Percentiles rank a stretch among this genome's conserved stretches.
These are phyloP conservation scores for Aphanomyces astaci DNA, from an alignment of 352 stramenopile genomes.

Conservation along the genomic window DNA sequence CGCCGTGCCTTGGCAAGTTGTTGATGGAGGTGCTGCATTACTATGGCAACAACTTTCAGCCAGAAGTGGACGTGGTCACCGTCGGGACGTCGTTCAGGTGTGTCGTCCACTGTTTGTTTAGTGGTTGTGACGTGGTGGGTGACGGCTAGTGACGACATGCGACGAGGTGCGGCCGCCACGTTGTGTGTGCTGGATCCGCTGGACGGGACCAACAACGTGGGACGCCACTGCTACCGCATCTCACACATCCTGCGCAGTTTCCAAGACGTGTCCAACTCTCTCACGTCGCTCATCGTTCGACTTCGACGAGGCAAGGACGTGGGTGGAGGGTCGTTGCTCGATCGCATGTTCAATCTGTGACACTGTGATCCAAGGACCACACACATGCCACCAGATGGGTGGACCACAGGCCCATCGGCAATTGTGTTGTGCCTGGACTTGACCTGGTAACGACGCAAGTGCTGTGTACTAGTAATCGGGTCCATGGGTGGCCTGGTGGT, in stretches of 20 bases:
- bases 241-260: conserved; percentile 79
- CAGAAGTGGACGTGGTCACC: conserved; percentile 55
- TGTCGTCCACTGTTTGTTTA: neutral
- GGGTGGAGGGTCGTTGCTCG: conserved; percentile 26
- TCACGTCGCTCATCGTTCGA: conserved; percentile 72
- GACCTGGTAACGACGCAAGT: too few relatives aligned
- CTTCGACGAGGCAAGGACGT: conserved; percentile 33
- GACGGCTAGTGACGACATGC: too few relatives aligned
- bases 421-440: too few relatives aligned
- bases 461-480: too few relatives aligned
- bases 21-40: conserved; percentile 81
- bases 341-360: conserved; percentile 8
- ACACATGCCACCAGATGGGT: neutral
- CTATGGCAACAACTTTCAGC: conserved; percentile 74
- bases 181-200: conserved; percentile 72
- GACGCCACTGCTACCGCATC: conserved; percentile 76
- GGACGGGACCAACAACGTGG: conserved; percentile 65
- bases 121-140: neutral
- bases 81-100: conserved; percentile 40
- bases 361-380: neutral
- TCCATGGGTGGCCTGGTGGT: too few relatives aligned
- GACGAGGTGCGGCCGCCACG: neutral
- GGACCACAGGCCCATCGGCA: neutral
- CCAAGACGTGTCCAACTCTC: conserved; percentile 72
- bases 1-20: conserved; percentile 47